phyloP scores from a whole-genome alignment of 192 early-diverging fungal species.

The Backusella parvicylindrica region DNA sequence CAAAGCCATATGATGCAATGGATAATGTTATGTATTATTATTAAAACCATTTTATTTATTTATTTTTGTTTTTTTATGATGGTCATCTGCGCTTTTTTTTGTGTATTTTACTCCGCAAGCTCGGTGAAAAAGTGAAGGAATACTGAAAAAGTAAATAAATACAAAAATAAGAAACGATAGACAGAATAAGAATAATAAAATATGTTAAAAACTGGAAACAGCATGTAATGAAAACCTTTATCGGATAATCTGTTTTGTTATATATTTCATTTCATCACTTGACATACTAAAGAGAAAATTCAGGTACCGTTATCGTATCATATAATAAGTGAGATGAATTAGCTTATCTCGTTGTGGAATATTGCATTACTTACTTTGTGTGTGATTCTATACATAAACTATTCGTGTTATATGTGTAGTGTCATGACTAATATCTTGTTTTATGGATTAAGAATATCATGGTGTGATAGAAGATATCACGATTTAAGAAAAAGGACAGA shows the following conservation, averaged over 20 bases:
- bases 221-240: background rate
- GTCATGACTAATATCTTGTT: too few species aligned
- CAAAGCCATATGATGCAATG: slow-evolving; percentile 10
- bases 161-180: too few species aligned
- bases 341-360: background rate
- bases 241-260: background rate
- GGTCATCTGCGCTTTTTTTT: background rate
- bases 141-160: background rate
- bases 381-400: background rate
- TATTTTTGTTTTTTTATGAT: too few species aligned
- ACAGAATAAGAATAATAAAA: too few species aligned
- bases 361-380: background rate
- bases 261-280: background rate
- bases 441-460: too few species aligned
- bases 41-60: too few species aligned
- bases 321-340: too few species aligned
- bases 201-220: too few species aligned
- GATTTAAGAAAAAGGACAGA: too few species aligned
- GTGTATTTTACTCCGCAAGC: background rate
- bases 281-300: background rate
- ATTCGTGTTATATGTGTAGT: too few species aligned
- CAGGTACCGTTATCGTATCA: too few species aligned
- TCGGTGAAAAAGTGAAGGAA: background rate
- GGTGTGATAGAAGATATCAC: too few species aligned
- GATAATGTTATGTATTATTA: slow-evolving; percentile 1